A percentile compares a stretch with the other conserved stretches of the same genome.
phyloP scores from a whole-genome alignment of 2,329 filamentous ascomycete species.

The Diaporthe helianthi region DNA sequence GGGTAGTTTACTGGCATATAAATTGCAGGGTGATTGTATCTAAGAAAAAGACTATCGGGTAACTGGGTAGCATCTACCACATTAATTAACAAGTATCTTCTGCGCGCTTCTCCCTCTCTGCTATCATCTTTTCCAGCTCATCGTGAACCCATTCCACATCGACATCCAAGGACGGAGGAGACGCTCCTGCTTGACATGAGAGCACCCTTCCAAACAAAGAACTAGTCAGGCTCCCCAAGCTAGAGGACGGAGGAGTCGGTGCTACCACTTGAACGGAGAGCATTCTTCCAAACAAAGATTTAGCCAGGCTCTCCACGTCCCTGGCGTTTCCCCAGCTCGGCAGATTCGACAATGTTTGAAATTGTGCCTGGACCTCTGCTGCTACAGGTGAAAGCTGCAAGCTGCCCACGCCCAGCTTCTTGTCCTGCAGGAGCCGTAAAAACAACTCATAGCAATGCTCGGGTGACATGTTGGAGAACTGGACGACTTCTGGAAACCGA shows the following conservation, averaged over 20 bases:
- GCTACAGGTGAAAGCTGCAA: background rate
- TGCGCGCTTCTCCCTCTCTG: background rate
- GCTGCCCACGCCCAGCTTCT: background rate
- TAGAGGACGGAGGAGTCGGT: background rate
- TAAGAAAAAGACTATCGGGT: too few species aligned
- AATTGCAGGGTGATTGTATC: too few species aligned
- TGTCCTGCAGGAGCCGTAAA: background rate
- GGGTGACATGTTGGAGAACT: background rate
- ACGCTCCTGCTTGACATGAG: background rate
- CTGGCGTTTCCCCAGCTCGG: background rate
- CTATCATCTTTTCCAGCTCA: background rate
- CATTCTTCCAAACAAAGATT: background rate
- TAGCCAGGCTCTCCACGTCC: background rate
- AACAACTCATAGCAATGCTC: background rate
- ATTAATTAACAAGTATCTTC: too few species aligned
- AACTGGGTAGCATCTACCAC: too few species aligned
- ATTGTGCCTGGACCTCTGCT: background rate
- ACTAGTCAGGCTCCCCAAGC: background rate
- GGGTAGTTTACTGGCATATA: too few species aligned
- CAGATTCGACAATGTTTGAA: background rate
- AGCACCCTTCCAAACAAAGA: background rate
- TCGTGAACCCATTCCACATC: background rate
- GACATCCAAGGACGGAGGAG: background rate
- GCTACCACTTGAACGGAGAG: background rate
- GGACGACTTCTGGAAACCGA: background rate